A percentile compares a stretch with the other conserved stretches of the same genome.
Conservation (phyloP, 31 red algal genomes). For the Endocladia muricata region DNA sequence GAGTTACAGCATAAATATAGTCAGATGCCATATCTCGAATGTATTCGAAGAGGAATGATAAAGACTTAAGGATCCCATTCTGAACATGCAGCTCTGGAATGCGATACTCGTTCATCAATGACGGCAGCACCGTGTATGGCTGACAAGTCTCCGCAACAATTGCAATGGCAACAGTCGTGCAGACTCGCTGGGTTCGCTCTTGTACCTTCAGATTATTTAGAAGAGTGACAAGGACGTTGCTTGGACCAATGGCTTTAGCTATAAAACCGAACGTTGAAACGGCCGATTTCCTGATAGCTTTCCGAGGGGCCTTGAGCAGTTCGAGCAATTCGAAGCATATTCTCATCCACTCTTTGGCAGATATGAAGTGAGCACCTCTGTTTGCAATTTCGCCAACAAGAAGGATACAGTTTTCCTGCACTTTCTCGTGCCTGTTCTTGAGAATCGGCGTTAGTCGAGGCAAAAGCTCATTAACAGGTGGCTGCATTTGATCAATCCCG, state of each 20-base stretch:
- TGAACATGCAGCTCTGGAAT: conserved; percentile 93
- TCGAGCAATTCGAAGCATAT: conserved; percentile 93
- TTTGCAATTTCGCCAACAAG: conserved; percentile 85
- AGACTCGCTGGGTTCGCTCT: conserved; percentile 92
- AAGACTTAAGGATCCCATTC: conserved; percentile 91
- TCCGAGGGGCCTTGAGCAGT: conserved; percentile 88
- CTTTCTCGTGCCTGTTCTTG: conserved; percentile 93
- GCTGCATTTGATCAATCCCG: conserved; percentile 73
- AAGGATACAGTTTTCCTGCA: conserved; percentile 89
- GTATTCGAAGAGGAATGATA: conserved; percentile 96
- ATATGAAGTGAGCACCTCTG: conserved; percentile 70
- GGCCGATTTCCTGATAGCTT: conserved; percentile 79
- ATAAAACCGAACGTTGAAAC: conserved; percentile 91
- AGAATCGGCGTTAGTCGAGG: conserved; percentile 88
- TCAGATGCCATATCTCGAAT: conserved; percentile 77
- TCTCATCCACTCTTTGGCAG: conserved; percentile 90
- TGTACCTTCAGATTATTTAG: conserved; percentile 90
- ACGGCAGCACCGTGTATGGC: conserved; percentile 82
- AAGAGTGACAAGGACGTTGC: conserved; percentile 75
- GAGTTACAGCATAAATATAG: conserved; percentile 91
- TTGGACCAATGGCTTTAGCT: conserved; percentile 84
- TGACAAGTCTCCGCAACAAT: conserved; percentile 81
- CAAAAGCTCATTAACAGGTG: conserved; percentile 83
- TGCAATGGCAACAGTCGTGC: conserved; percentile 94
- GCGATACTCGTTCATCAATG: conserved; percentile 94